These are phyloP conservation scores for Tuber magnatum DNA, from an alignment of 495 filamentous ascomycete species.

Conservation along the genomic window DNA sequence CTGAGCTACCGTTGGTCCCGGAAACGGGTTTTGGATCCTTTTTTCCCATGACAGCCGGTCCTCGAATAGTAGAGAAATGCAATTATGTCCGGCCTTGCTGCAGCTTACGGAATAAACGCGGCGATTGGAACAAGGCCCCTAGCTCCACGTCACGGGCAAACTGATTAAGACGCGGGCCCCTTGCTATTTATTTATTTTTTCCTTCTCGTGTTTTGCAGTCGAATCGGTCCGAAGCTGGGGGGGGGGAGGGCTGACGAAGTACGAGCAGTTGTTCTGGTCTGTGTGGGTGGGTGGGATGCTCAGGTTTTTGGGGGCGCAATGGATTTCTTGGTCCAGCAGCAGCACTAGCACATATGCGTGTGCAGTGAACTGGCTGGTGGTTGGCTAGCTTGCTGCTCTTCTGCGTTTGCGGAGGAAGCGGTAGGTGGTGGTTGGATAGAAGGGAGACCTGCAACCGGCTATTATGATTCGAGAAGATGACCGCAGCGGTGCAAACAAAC, in stretches of 20 bases:
- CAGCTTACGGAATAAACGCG: conserved; percentile 12
- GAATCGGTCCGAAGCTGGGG: neutral
- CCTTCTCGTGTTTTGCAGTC: conserved; percentile 21
- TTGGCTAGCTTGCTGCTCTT: conserved; percentile 6
- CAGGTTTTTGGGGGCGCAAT: conserved; percentile 14
- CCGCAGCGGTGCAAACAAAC: neutral
- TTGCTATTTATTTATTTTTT: conserved; percentile 31
- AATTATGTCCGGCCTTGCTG: conserved; percentile 7
- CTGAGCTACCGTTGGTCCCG: conserved; percentile 24
- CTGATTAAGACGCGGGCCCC: conserved; percentile 32
- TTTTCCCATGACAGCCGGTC: conserved; percentile 28
- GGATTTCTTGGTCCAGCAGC: conserved; percentile 16
- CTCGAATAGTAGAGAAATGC: neutral
- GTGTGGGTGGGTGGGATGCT: conserved; percentile 14
- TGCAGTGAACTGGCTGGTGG: conserved; percentile 12
- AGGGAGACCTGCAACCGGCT: neutral
- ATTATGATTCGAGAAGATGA: neutral
- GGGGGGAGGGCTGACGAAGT: conserved; percentile 7
- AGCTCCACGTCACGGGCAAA: conserved; percentile 31
- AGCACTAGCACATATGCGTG: conserved; percentile 8
- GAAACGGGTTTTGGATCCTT: conserved; percentile 27
- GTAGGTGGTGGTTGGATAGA: neutral
- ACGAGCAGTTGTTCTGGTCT: neutral
- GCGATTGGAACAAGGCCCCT: conserved; percentile 30
- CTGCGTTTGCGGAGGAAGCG: neutral